Evolutionary conservation across 257 asterid genomes (phyloP).

Genomic region (Penstemon newberryi): DNA sequence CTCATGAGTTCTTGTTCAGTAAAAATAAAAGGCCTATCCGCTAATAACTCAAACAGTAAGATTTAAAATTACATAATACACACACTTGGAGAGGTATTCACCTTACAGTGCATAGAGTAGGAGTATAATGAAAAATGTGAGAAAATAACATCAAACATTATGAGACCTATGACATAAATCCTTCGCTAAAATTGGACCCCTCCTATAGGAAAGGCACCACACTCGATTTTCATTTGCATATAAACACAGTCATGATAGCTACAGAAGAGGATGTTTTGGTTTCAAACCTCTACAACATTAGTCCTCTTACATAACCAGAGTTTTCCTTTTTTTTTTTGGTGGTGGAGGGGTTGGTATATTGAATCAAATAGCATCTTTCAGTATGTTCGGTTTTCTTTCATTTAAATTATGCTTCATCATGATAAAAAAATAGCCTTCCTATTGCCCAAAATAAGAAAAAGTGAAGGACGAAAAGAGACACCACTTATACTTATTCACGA

Average conservation of each 20-base stretch:
- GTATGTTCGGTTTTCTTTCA: too few relatives aligned
- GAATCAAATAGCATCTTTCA: too few relatives aligned
- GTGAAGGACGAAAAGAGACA: neutral
- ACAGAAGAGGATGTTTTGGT: neutral
- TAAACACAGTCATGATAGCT: constrained; percentile 8
- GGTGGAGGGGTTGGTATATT: too few relatives aligned
- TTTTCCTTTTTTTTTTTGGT: too few relatives aligned
- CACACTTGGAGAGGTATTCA: neutral
- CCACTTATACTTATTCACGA: neutral
- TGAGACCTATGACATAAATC: neutral
- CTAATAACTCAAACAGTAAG: neutral
- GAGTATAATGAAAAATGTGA: neutral
- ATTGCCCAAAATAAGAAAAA: neutral
- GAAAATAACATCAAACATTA: neutral
- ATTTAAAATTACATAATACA: neutral
- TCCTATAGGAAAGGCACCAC: constrained; percentile 6
- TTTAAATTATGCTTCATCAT: too few relatives aligned
- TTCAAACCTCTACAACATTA: too few relatives aligned
- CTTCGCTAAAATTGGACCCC: neutral
- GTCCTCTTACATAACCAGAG: too few relatives aligned
- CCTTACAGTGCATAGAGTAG: neutral
- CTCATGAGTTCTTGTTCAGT: neutral
- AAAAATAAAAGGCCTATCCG: neutral
- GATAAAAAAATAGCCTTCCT: constrained; percentile 1
- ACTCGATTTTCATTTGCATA: neutral